Conservation (phyloP, 257 asterid genomes). For the Solanum sitiens region DNA sequence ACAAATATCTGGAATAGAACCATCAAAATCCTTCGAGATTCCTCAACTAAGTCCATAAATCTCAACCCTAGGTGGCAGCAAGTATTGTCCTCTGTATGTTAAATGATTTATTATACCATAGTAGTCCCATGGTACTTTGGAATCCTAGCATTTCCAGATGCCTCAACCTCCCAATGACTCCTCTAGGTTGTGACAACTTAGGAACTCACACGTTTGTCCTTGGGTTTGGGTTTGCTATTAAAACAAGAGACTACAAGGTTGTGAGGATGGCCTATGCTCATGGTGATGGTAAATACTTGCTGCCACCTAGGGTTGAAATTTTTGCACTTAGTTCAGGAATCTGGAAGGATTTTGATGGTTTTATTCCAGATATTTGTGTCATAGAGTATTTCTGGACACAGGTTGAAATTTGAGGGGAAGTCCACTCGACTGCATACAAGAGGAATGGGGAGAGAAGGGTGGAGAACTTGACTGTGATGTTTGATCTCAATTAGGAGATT, state of each 20-base stretch:
- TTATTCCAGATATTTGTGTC: neutral
- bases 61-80: constrained; percentile 6
- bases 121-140: constrained; percentile 14
- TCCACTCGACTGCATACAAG: constrained; percentile 1
- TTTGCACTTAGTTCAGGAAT: neutral
- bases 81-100: neutral
- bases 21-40: neutral
- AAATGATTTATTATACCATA: neutral
- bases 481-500: constrained; percentile 1
- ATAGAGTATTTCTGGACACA: constrained; percentile 1
- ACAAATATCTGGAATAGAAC: neutral
- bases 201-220: neutral
- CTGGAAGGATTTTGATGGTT: neutral
- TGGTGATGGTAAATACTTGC: neutral
- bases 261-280: neutral
- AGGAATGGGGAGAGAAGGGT: neutral
- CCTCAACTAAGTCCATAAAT: neutral
- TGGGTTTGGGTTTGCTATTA: constrained; percentile 6
- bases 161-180: constrained; percentile 8
- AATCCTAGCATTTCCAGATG: constrained; percentile 18
- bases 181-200: neutral
- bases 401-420: neutral
- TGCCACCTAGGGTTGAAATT: constrained; percentile 9
- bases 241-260: constrained; percentile 3
- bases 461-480: neutral